Conservation (phyloP, 2,329 filamentous ascomycete species). For the Cladophialophora carrionii region DNA sequence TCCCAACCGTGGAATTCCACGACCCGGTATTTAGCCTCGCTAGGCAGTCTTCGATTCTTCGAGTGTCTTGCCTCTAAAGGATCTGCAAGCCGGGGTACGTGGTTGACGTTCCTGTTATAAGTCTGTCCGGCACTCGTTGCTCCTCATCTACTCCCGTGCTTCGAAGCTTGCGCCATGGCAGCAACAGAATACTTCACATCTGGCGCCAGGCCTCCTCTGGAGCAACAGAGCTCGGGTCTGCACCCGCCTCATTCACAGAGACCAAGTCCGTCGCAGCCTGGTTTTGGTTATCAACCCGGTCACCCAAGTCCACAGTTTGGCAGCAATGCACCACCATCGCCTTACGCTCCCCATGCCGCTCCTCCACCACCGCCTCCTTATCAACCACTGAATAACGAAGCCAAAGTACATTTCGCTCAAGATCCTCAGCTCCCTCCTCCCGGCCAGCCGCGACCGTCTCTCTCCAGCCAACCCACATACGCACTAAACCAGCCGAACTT, state of each 20-base stretch:
- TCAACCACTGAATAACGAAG: conserved; percentile 26
- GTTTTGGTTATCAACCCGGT: conserved; percentile 17
- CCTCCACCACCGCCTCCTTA: conserved; percentile 37
- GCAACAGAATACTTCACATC: conserved; percentile 36
- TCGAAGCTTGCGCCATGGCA: conserved; percentile 29
- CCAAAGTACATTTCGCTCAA: conserved; percentile 34
- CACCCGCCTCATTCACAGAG: conserved; percentile 24
- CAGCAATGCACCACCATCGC: conserved; percentile 17
- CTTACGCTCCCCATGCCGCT: conserved; percentile 31
- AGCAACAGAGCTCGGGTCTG: conserved; percentile 23
- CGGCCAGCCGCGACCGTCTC: conserved; percentile 31
- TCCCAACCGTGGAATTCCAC: conserved; percentile 14
- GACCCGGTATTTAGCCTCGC: conserved; percentile 26
- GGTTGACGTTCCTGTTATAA: conserved; percentile 24
- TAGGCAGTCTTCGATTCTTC: conserved; percentile 23
- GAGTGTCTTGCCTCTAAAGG: conserved; percentile 7
- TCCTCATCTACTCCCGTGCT: neutral
- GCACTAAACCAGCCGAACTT: conserved; percentile 27
- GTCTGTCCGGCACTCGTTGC: conserved; percentile 4
- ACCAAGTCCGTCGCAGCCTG: conserved; percentile 25
- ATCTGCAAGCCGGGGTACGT: conserved; percentile 11
- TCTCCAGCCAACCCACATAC: conserved; percentile 25
- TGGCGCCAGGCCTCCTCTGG: conserved; percentile 26
- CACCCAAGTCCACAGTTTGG: conserved; percentile 25
- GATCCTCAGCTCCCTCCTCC: conserved; percentile 10